These are phyloP conservation scores for Boletales sp. DNA, from an alignment of 768 basidiomycete species.

Conservation along the genomic window DNA sequence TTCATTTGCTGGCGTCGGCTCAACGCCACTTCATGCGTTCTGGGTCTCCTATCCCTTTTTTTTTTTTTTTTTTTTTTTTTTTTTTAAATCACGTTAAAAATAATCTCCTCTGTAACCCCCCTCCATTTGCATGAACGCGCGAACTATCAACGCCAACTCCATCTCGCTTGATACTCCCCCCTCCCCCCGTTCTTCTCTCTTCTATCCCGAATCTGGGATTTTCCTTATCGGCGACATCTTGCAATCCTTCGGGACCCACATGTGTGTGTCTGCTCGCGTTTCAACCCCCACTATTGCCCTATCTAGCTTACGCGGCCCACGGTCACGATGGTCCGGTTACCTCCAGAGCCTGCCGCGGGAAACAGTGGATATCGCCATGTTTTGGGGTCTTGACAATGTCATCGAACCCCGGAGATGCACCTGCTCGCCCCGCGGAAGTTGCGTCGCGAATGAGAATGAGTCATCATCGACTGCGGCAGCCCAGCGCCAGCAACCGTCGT, in stretches of 20 bases:
- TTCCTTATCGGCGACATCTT: conserved; percentile 15
- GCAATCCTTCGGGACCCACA: too few species aligned
- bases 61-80: too few species aligned
- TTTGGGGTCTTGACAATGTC: conserved; percentile 46
- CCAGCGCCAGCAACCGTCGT: too few species aligned
- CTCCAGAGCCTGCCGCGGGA: conserved; percentile 57
- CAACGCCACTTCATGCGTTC: conserved; percentile 8
- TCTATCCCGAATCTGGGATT: conserved; percentile 24
- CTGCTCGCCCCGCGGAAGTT: conserved; percentile 14
- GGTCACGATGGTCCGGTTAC: conserved; percentile 64
- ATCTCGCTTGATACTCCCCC: conserved; percentile 10
- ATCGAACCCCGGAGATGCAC: conserved; percentile 14
- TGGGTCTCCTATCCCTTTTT: too few species aligned
- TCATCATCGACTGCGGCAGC: too few species aligned
- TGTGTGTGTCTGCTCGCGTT: too few species aligned
- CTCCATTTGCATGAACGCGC: conserved; percentile 16
- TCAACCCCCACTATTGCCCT: too few species aligned
- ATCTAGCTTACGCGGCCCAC: conserved; percentile 37
- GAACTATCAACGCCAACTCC: conserved; percentile 17
- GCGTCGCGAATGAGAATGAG: background rate
- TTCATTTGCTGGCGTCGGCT: conserved; percentile 10
- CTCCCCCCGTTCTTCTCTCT: conserved; percentile 6
- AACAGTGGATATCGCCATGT: conserved; percentile 54
- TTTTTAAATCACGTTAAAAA: conserved; percentile 14
- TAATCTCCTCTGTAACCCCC: conserved; percentile 1